Evolutionary conservation across 352 stramenopile genomes (phyloP).

Genomic region (Thraustotheca clavata): DNA sequence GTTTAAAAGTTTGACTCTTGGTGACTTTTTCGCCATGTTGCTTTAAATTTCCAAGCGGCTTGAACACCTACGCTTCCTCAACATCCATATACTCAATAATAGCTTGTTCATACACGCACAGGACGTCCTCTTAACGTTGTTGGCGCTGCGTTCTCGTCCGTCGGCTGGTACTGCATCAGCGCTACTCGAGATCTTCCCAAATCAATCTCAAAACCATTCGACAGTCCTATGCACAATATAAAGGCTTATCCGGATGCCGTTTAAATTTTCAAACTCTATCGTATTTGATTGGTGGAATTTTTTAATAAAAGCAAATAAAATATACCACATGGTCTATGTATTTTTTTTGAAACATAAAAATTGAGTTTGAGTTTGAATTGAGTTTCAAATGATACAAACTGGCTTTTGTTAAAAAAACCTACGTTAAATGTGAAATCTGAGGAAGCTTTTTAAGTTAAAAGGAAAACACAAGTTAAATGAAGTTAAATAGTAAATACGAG

Average conservation of each 20-base stretch:
- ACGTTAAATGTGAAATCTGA: not conserved
- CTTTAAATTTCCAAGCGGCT: not conserved
- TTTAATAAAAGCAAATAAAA: not conserved
- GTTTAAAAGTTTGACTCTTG: constrained; percentile 23
- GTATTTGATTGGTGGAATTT: constrained; percentile 6
- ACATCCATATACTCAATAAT: too few relatives aligned
- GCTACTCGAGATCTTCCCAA: constrained; percentile 21
- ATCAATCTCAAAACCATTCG: constrained; percentile 7
- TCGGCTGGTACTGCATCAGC: constrained; percentile 17
- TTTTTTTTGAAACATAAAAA: not conserved
- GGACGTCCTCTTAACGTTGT: not conserved
- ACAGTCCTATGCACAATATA: not conserved
- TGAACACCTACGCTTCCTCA: constrained; percentile 14
- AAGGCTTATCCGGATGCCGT: not conserved
- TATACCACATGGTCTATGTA: not conserved
- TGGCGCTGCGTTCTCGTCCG: constrained; percentile 12
- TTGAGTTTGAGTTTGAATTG: not conserved
- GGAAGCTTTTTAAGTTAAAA: not conserved
- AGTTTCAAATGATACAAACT: not conserved
- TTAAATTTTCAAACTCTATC: constrained; percentile 21
- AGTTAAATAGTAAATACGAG: constrained; percentile 1
- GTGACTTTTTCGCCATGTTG: constrained; percentile 19
- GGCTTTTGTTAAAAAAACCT: not conserved
- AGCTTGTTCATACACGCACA: constrained; percentile 5
- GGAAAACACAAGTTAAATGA: not conserved